Evolutionary conservation across 768 basidiomycete genomes (phyloP).

Genomic region (Clitopilus hobsonii): DNA sequence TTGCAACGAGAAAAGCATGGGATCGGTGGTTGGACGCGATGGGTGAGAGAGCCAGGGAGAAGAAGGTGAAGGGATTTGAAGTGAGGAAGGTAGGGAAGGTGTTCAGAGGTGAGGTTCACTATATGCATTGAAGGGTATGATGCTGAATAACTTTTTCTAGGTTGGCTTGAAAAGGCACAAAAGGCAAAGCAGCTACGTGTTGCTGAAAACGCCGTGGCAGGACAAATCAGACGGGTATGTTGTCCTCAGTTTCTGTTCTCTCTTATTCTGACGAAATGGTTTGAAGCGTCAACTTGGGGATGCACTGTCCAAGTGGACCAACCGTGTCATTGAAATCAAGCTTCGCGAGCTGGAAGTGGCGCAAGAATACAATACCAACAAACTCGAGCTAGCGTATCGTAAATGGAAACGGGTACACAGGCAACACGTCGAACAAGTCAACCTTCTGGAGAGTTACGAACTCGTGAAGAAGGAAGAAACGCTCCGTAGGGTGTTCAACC

Average conservation of each 20-base stretch:
- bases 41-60: constrained; percentile 38
- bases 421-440: constrained; percentile 66
- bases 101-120: constrained; percentile 12
- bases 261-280: background rate
- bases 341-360: constrained; percentile 63
- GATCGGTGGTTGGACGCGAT: constrained; percentile 42
- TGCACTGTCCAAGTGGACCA: constrained; percentile 59
- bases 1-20: constrained; percentile 45
- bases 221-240: constrained; percentile 36
- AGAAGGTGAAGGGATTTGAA: constrained; percentile 40
- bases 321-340: constrained; percentile 69
- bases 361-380: constrained; percentile 33
- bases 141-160: constrained; percentile 24
- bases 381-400: constrained; percentile 42
- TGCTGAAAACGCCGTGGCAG: constrained; percentile 38
- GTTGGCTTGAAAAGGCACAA: constrained; percentile 39
- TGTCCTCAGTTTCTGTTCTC: background rate
- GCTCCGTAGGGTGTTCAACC: constrained; percentile 60
- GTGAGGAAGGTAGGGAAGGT: constrained; percentile 21
- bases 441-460: constrained; percentile 81
- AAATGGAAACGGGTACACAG: constrained; percentile 65
- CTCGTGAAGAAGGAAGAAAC: constrained; percentile 77
- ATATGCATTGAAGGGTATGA: background rate
- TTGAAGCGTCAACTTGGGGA: constrained; percentile 47
- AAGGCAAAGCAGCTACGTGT: constrained; percentile 33